phyloP scores from a whole-genome alignment of 768 basidiomycete genomes.

The Termitomyces sp. region DNA sequence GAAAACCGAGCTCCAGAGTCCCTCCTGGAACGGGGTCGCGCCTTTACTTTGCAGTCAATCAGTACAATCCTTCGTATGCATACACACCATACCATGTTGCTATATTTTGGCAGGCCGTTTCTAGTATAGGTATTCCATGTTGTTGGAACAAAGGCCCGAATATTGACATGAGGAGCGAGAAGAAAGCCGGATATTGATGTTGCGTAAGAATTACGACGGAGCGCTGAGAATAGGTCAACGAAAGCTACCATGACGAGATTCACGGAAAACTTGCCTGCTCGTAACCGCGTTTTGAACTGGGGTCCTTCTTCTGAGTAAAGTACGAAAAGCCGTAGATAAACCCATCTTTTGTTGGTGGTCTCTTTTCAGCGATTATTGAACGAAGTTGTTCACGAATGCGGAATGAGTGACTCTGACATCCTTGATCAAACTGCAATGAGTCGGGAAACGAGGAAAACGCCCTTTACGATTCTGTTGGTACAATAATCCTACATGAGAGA shows the following conservation, averaged over 20 bases:
- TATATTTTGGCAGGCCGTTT: conserved; percentile 82
- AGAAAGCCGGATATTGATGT: conserved; percentile 78
- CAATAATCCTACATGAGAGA: not conserved
- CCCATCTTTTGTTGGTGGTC: conserved; percentile 47
- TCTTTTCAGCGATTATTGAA: conserved; percentile 19
- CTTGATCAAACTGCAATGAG: conserved; percentile 79
- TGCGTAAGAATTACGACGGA: conserved; percentile 81
- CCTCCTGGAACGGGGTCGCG: conserved; percentile 64
- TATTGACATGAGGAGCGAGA: conserved; percentile 56
- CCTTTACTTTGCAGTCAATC: conserved; percentile 55
- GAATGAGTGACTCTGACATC: conserved; percentile 81
- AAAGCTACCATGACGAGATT: conserved; percentile 1
- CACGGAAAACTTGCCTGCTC: conserved; percentile 48
- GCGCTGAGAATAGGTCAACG: conserved; percentile 34
- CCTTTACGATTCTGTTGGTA: conserved; percentile 33
- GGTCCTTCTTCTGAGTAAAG: conserved; percentile 68
- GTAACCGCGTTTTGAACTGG: conserved; percentile 70
- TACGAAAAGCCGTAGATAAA: conserved; percentile 76
- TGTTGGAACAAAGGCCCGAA: conserved; percentile 72
- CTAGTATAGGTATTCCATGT: conserved; percentile 77
- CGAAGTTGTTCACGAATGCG: conserved; percentile 57
- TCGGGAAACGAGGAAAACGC: conserved; percentile 94
- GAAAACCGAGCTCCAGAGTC: conserved; percentile 74
- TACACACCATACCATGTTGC: conserved; percentile 64
- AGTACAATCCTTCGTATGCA: conserved; percentile 9